A percentile compares a stretch with the other conserved stretches of the same genome.
phyloP scores from a whole-genome alignment of 2,329 filamentous ascomycete genomes.

The Coniella vitis region DNA sequence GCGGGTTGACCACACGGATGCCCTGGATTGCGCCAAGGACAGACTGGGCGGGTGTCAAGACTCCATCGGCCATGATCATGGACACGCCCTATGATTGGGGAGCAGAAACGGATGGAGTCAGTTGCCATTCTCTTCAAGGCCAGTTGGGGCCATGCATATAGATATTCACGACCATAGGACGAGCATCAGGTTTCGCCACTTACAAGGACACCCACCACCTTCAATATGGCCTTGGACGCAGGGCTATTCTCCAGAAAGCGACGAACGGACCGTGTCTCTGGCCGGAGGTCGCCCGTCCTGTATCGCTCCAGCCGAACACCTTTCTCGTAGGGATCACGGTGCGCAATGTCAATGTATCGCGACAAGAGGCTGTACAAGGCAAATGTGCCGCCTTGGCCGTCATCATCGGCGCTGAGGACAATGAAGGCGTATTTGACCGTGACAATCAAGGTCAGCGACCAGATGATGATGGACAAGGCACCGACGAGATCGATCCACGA shows the following conservation, averaged over 20 bases:
- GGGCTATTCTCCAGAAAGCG: conserved; percentile 50
- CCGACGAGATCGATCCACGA: conserved; percentile 54
- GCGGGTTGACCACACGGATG: conserved; percentile 48
- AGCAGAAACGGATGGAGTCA: no score
- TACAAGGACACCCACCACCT: conserved; percentile 53
- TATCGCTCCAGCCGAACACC: conserved; percentile 55
- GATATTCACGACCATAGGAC: no score
- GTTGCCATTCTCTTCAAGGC: no score
- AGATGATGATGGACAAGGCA: conserved; percentile 61
- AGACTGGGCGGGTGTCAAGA: conserved; percentile 63
- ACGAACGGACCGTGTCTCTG: conserved; percentile 45
- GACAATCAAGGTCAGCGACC: conserved; percentile 63
- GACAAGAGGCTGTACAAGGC: conserved; percentile 59
- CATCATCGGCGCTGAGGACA: conserved; percentile 60
- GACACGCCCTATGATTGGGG: conserved; percentile 50
- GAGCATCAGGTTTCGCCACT: no score
- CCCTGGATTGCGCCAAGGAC: conserved; percentile 64
- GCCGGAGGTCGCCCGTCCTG: conserved; percentile 47
- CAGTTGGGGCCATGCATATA: no score
- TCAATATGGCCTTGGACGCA: conserved; percentile 46
- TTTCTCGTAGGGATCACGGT: conserved; percentile 49
- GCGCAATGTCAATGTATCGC: conserved; percentile 53
- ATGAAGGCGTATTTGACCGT: conserved; percentile 63
- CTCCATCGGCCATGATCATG: conserved; percentile 60
- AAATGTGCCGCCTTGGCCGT: conserved; percentile 66